Conservation (phyloP, 2,329 filamentous ascomycete species). For the Microdochium paspali region DNA sequence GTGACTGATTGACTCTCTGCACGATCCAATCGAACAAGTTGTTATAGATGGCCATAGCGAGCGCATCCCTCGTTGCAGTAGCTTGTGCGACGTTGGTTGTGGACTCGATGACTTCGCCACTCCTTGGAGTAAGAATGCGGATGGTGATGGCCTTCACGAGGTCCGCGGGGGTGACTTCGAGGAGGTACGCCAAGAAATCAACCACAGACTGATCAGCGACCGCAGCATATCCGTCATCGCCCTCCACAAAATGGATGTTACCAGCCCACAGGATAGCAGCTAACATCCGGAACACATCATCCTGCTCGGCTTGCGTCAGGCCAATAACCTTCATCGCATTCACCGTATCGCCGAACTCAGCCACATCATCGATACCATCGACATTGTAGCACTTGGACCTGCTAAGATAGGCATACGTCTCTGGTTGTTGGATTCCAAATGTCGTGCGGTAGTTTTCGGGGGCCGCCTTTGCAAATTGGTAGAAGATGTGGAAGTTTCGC, state of each 20-base stretch:
- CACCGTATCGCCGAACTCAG: conserved; percentile 82
- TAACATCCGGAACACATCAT: conserved; percentile 94
- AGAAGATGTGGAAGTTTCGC: conserved; percentile 98
- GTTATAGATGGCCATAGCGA: conserved; percentile 93
- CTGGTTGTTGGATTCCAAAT: conserved; percentile 86
- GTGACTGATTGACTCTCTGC: conserved; percentile 76
- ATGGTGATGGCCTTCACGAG: conserved; percentile 84
- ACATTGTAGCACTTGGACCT: conserved; percentile 92
- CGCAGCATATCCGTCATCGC: conserved; percentile 78
- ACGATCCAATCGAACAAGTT: conserved; percentile 99
- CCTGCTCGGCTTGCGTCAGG: conserved; percentile 77
- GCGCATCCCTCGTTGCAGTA: conserved; percentile 74
- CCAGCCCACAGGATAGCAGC: conserved; percentile 88
- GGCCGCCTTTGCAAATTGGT: conserved; percentile 94
- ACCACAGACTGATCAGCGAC: conserved; percentile 86
- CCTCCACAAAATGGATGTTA: conserved; percentile 85
- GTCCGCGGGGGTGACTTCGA: conserved; percentile 75
- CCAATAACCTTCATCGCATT: conserved; percentile 95
- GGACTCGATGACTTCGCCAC: conserved; percentile 58
- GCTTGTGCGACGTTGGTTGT: conserved; percentile 86
- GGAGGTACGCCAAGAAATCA: conserved; percentile 86
- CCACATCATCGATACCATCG: conserved; percentile 82
- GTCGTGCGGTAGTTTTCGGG: conserved; percentile 75
- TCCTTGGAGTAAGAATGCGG: conserved; percentile 66
- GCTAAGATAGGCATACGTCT: conserved; percentile 90